Conservation (phyloP, 2,329 filamentous ascomycete genomes). For the Aspergillus sp. region DNA sequence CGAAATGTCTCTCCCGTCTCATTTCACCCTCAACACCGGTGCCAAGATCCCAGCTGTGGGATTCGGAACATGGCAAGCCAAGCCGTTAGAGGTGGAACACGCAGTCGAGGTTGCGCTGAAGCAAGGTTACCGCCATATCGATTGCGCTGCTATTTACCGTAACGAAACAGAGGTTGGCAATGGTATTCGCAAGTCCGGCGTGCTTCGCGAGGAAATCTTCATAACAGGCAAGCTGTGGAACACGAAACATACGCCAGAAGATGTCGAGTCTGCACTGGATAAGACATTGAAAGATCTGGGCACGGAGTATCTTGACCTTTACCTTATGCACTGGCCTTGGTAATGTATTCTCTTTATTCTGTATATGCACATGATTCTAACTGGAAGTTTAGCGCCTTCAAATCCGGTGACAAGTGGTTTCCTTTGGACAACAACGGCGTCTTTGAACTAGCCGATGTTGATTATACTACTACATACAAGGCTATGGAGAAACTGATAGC, state of each 20-base stretch:
- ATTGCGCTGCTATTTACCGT: conserved; percentile 65
- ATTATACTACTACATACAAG: conserved; percentile 49
- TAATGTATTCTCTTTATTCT: not conserved
- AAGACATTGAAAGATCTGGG: conserved; percentile 61
- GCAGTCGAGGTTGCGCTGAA: conserved; percentile 70
- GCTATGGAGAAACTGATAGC: conserved; percentile 57
- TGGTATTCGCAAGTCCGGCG: conserved; percentile 63
- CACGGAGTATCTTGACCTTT: conserved; percentile 67
- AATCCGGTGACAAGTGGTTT: conserved; percentile 23
- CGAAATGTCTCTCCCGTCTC: conserved; percentile 18
- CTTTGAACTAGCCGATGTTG: conserved; percentile 22
- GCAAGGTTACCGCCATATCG: conserved; percentile 58
- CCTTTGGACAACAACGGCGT: conserved; percentile 22
- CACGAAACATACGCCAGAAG: conserved; percentile 65
- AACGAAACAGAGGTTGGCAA: conserved; percentile 71
- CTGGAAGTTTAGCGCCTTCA: conserved; percentile 17
- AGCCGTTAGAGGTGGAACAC: conserved; percentile 65
- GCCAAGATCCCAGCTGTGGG: conserved; percentile 58
- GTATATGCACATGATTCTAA: too few relatives aligned
- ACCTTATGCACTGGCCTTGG: conserved; percentile 61
- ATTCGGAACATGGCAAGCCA: conserved; percentile 77
- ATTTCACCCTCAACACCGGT: conserved; percentile 25
- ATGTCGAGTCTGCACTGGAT: conserved; percentile 62
- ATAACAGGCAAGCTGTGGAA: conserved; percentile 82
- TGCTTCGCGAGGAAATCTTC: conserved; percentile 67